These are phyloP conservation scores for Pseudomassariella vexata DNA, from an alignment of 2,329 filamentous ascomycete genomes.

Conservation along the genomic window DNA sequence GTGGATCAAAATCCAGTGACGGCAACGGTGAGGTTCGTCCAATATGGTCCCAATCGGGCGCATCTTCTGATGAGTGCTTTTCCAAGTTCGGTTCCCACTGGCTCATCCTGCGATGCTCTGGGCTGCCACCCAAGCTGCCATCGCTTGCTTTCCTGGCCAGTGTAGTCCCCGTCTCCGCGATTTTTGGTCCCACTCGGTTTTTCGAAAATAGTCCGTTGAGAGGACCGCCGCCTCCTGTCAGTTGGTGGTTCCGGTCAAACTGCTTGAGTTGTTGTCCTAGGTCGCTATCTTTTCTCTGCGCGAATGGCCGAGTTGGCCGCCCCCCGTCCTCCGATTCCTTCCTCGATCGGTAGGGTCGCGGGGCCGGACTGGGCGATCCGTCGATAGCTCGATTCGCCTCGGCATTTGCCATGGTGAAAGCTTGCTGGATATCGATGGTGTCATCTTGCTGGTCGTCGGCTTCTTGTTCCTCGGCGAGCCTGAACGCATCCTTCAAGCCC, in stretches of 20 bases:
- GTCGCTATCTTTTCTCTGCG: slow-evolving; percentile 20
- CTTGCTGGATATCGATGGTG: slow-evolving; percentile 3
- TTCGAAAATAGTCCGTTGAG: slow-evolving; percentile 29
- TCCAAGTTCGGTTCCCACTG: slow-evolving; percentile 10
- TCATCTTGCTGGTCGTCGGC: slow-evolving; percentile 1
- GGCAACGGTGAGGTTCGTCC: slow-evolving; percentile 14
- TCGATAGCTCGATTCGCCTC: slow-evolving; percentile 1
- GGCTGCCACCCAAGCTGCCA: slow-evolving; percentile 21
- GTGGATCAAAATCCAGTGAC: slow-evolving; percentile 17
- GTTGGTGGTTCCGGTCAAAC: slow-evolving; percentile 24
- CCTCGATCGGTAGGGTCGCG: slow-evolving; percentile 16
- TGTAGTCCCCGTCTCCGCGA: slow-evolving; percentile 28
- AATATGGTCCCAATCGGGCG: background rate
- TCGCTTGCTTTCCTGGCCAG: slow-evolving; percentile 29
- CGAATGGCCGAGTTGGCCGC: slow-evolving; percentile 4
- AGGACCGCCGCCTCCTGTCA: slow-evolving; percentile 14
- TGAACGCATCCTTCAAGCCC: slow-evolving; percentile 5
- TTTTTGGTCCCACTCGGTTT: slow-evolving; percentile 24
- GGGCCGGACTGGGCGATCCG: slow-evolving; percentile 12
- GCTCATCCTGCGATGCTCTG: slow-evolving; percentile 15
- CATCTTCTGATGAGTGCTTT: slow-evolving; percentile 5
- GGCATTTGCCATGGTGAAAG: slow-evolving; percentile 7
- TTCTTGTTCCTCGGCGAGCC: slow-evolving; percentile 7
- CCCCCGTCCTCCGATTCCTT: slow-evolving; percentile 13
- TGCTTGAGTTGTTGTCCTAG: slow-evolving; percentile 22